Percentiles rank a stretch among this genome's conserved stretches.
Evolutionary conservation across 306 rosid genomes (phyloP).

Genomic region (Cotoneaster glaucophyllus): DNA sequence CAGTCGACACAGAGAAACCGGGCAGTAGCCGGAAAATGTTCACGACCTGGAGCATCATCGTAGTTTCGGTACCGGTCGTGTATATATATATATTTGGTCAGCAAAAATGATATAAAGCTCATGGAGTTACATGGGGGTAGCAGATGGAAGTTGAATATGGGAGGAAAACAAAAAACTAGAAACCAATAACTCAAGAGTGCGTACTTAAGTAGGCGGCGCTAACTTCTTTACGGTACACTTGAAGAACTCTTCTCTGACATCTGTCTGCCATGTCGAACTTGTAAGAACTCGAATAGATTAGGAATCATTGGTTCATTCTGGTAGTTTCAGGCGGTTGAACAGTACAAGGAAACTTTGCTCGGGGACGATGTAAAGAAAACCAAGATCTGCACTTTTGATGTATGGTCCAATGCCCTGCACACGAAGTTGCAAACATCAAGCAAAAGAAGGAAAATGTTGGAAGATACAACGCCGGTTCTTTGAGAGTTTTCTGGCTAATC

Average conservation of each 20-base stretch:
- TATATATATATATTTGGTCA: not conserved
- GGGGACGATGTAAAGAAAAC: conserved; percentile 78
- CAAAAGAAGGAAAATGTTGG: not conserved
- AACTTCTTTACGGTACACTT: conserved; percentile 8
- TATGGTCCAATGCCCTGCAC: conserved; percentile 88
- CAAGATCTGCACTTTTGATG: conserved; percentile 91
- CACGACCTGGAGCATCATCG: not conserved
- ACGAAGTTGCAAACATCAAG: not conserved
- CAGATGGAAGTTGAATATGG: not conserved
- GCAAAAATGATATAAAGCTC: conserved; percentile 61
- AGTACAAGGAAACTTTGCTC: conserved; percentile 95
- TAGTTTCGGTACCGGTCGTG: not conserved
- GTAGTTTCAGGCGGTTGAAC: conserved; percentile 87
- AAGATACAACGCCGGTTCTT: not conserved
- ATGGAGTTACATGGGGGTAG: not conserved
- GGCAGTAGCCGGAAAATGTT: not conserved
- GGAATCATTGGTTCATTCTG: conserved; percentile 37
- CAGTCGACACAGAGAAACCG: not conserved
- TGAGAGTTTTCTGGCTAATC: not conserved
- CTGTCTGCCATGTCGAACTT: not conserved
- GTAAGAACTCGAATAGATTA: conserved; percentile 4
- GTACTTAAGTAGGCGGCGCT: conserved; percentile 9
- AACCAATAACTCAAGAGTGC: conserved; percentile 4
- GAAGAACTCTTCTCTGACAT: conserved; percentile 18
- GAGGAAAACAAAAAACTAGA: conserved; percentile 8